phyloP scores from a whole-genome alignment of 2,329 filamentous ascomycete genomes.

The Talaromyces atroroseus region DNA sequence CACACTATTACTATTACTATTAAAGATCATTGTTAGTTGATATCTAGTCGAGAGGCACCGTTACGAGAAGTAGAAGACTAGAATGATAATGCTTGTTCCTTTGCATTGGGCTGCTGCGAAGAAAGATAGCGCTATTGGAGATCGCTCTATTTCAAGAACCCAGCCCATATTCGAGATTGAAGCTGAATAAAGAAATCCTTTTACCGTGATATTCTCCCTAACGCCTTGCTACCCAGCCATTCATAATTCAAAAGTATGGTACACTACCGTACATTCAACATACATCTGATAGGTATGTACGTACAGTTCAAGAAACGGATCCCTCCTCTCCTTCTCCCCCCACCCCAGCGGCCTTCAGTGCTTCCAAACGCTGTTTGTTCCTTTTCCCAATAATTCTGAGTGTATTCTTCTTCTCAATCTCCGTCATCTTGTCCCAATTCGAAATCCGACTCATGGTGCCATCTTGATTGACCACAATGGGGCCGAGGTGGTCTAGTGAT shows the following conservation, averaged over 20 bases:
- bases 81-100: too few species aligned
- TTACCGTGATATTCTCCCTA: too few species aligned
- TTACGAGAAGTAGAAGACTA: too few species aligned
- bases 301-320: not conserved
- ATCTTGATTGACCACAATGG: constrained; percentile 68
- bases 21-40: too few species aligned
- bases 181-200: too few species aligned
- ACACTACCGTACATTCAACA: not conserved
- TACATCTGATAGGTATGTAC: not conserved
- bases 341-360: constrained; percentile 41
- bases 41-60: too few species aligned
- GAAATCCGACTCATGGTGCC: constrained; percentile 65
- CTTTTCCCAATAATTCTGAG: constrained; percentile 62
- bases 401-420: constrained; percentile 62
- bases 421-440: constrained; percentile 69
- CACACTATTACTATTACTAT: too few species aligned
- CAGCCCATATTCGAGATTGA: too few species aligned
- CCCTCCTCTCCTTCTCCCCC: constrained; percentile 5
- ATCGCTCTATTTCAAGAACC: too few species aligned
- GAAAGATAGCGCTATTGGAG: too few species aligned
- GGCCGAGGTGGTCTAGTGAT: constrained; percentile 63
- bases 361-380: constrained; percentile 59
- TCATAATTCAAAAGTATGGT: too few species aligned
- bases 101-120: too few species aligned
- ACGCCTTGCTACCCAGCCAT: not conserved